Conservation (phyloP, 2,329 filamentous ascomycete genomes). For the Pseudogymnoascus sp. region DNA sequence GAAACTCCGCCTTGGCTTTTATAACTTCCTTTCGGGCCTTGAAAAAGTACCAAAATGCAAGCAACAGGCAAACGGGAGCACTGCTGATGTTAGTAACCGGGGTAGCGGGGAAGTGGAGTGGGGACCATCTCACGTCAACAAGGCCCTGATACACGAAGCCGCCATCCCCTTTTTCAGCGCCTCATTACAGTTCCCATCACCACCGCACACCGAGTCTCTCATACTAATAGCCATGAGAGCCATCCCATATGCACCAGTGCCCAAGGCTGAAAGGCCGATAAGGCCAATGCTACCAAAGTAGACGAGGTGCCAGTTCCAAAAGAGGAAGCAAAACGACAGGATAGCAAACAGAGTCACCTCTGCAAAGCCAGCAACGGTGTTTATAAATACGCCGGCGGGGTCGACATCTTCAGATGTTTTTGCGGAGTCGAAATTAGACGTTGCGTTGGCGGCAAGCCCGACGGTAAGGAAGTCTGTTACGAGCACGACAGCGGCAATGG, state of each 20-base stretch:
- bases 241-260: conserved; percentile 5
- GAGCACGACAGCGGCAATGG: conserved; percentile 1
- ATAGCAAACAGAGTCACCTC: background rate
- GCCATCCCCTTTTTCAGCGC: background rate
- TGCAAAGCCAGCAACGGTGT: background rate
- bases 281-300: background rate
- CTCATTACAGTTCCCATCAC: background rate
- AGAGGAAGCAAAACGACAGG: background rate
- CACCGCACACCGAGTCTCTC: background rate
- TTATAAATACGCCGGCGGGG: background rate
- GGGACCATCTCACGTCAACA: conserved; percentile 1
- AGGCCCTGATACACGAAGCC: background rate
- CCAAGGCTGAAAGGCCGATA: background rate
- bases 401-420: background rate
- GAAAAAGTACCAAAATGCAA: background rate
- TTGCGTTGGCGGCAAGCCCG: background rate
- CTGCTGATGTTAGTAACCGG: background rate
- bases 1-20: background rate
- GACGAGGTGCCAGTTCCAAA: conserved; percentile 4
- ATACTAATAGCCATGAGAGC: conserved; percentile 9
- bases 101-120: background rate
- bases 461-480: background rate
- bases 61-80: background rate
- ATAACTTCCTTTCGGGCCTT: background rate
- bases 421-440: background rate